Evolutionary conservation across 106 monocot genomes (phyloP), one percentile per base, ranked within the genome.

Genomic region (Chionographis japonica): DNA sequence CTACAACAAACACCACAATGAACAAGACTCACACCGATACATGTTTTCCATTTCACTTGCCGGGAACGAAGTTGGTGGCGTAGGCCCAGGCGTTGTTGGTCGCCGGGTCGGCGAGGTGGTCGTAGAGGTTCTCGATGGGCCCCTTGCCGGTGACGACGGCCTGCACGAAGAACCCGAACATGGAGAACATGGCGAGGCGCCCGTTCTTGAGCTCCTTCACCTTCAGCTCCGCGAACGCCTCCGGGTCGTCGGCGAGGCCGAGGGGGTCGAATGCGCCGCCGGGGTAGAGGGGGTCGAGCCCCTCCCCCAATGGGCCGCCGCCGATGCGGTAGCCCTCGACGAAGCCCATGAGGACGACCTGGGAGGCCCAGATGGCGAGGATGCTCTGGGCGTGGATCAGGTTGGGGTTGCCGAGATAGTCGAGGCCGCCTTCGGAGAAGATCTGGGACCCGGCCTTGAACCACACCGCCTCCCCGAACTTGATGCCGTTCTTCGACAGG

Each of bases 191-290:
- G 5, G 66, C 66, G 6, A 67, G 52, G 14, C 66, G 19, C 5
- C 66, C 66, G 37, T 67, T 67, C 37, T 67, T 67, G 35, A 69
- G 14, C 20, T 71, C 71, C 60, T 71, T 71, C 61, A 71, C 71
- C 61, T 71, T 71, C n/a, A 71, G 52, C 60, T 71, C 71, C 17
- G 71, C 71, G 10, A 71, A 71, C 2, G 71, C 71, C 51, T 71
- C 71, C 0, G 71, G 71, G 36, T 71, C 71, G n/a, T 71, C 71
- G 16, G 71, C 71, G 50, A 71, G 37, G 15, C 71, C 71, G 20
- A 71, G 16, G 0, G 71, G 71, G 36, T 71, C 71, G 60, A 71
- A 71, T 11, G 64, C 64, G 2, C 64, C 64, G 19, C 64, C 64
- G 4, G 61, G 60, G 61, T 71, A 71, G 37, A 71, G 14, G 0